Evolutionary conservation across 2,329 filamentous ascomycete species (phyloP).

Genomic region (Aspergillus sp.): DNA sequence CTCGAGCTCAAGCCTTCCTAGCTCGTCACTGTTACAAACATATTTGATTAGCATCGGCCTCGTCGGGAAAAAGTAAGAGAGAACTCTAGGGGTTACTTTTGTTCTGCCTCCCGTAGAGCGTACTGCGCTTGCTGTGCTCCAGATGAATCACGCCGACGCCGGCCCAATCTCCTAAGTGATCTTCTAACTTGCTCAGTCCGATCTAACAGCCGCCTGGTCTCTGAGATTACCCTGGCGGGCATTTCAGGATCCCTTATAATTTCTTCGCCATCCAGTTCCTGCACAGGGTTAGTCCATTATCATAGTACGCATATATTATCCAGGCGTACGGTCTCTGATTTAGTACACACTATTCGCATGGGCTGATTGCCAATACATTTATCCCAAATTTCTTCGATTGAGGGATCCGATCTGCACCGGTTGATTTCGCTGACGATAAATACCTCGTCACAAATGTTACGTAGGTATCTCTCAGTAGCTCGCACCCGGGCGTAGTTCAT

Average conservation of each 20-base stretch:
- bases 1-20: background rate
- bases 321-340: conserved; percentile 15
- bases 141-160: background rate
- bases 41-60: background rate
- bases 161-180: background rate
- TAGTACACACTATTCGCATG: conserved; percentile 20
- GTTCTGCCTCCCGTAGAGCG: background rate
- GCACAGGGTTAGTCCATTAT: background rate
- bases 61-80: background rate
- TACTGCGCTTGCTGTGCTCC: background rate
- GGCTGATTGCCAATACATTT: conserved; percentile 8
- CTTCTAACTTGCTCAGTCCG: background rate
- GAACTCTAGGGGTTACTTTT: background rate
- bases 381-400: conserved; percentile 15
- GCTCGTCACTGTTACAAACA: background rate
- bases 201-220: background rate
- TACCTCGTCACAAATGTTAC: conserved; percentile 21
- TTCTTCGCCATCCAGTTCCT: conserved; percentile 16
- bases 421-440: conserved; percentile 20
- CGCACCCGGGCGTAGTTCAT: conserved; percentile 20
- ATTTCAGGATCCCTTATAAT: background rate
- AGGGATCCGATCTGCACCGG: conserved; percentile 19
- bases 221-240: background rate
- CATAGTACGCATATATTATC: background rate
- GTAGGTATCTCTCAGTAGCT: conserved; percentile 23